These are phyloP conservation scores for Globisporangium alternatum DNA, from an alignment of 352 stramenopile species.

Conservation along the genomic window DNA sequence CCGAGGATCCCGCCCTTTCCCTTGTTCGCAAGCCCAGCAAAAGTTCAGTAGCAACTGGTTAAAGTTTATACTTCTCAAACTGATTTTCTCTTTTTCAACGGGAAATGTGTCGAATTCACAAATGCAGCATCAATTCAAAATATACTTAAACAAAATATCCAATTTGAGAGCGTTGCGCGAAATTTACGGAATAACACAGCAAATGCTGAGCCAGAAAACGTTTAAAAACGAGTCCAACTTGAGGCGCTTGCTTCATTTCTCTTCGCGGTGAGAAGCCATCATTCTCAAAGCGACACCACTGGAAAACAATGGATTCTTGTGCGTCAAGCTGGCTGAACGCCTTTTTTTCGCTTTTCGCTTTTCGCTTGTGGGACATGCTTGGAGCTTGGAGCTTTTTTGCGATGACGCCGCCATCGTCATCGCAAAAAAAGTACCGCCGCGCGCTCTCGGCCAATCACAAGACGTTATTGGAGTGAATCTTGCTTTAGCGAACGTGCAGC, in stretches of 20 bases:
- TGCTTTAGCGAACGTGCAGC: neutral
- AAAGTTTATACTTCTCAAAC: neutral
- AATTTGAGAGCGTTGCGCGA: no score
- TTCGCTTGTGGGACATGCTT: conserved; percentile 2
- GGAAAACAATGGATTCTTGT: neutral
- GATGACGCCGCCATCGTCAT: neutral
- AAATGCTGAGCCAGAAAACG: neutral
- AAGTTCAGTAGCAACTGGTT: neutral
- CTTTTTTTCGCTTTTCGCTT: neutral
- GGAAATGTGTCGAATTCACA: neutral
- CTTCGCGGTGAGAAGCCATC: neutral
- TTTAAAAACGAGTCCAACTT: neutral
- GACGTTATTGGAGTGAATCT: neutral
- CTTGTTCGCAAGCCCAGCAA: neutral
- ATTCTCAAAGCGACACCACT: neutral
- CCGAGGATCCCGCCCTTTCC: neutral
- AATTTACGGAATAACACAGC: no score
- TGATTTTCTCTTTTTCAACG: neutral
- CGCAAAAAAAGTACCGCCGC: neutral
- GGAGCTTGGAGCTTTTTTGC: neutral
- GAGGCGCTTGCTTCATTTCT: neutral
- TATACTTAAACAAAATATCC: neutral
- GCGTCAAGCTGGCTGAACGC: neutral
- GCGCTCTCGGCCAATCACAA: neutral
- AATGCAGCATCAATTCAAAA: neutral